Evolutionary conservation across 352 stramenopile genomes (phyloP), one percentile per base, ranked within the genome.

Genomic region (Blastocystis sp.): DNA sequence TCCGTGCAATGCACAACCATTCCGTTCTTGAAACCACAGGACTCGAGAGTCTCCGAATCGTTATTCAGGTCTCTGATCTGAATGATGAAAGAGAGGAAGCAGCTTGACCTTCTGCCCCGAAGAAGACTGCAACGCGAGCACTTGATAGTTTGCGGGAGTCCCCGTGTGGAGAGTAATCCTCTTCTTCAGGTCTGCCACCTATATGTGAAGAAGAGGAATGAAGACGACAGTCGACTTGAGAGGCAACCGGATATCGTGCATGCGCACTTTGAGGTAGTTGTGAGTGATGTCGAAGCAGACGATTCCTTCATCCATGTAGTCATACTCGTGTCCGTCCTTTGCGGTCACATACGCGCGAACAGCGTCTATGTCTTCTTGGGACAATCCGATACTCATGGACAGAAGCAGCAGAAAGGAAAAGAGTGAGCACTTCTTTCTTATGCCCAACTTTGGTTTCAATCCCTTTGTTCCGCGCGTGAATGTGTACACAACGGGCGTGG

Each of bases 231-330:
- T 89, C 10, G 62, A 74, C 12, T 29, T 33, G 31, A 69, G 21
- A 24, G 71, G 51, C 80, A 91, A 37, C 12, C 96, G 96, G 88
- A 98, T 97, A 93, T 98, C 96, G 80, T 98, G 94, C 93, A 98
- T 98, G 88, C 95, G 93, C 91, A 97, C 94, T 74, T 95, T 93
- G n/a, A 99, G 93, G 92, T 99, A 98, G 90, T 93, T 98, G 93
- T 99, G 96, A 12, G 96, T 98, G 82, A 98, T 96, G 91, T 98
- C 95, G 76, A 98, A 93, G 85, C 95, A 94, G 26, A 98, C 93
- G 21, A 98, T 93, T 26, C 94, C 95, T 29, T 96, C 93, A 2
- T 94, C 92, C 0, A 98, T 91, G 39, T 93, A 93, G 50, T 94
- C 93, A 91, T 97, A 97, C 91, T 97, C 93, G 55, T 92, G 90